Base-by-base conservation (phyloP, 495 filamentous ascomycete genomes). In the Tuber umbilicatum region DNA sequence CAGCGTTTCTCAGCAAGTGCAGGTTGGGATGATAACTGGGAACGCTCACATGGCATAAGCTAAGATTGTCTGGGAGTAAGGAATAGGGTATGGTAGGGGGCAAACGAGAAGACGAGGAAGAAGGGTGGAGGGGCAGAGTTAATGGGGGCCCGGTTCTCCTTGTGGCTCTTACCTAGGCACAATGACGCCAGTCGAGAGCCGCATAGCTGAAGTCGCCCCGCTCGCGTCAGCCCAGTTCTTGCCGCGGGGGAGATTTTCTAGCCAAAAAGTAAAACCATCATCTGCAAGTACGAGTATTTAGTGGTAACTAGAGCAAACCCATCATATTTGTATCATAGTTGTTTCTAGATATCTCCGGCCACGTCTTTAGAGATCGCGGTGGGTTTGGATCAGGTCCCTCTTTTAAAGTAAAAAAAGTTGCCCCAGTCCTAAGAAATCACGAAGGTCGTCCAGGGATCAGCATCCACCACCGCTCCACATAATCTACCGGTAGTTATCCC, bases 171-270 rank as follows among this genome's bases (percentile, higher is more conserved):
- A 35, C 75, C 69, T 45, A 77, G 37, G 76, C 73, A 76, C 74
- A 43, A 74, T 78, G 75, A 78, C 77, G 77, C 71, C 77, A 78
- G 55, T 31, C 14, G 9, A 35, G 75, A 78, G 75, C 71, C 68
- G 75, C 77, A 78, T 73, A 71, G 72, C 3, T 12, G 74, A 69
- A 27, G 55, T 31, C 37, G 2, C 42, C 37, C 47, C 68, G n/a
- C 45, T 35, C 14, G 38, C 45, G 17, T 31, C 45, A 4, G 0
- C 5, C 74, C 55, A 27, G 31, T 31, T 64, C 55, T 19, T 35
- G 14, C 55, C 55, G 55, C 55, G 27, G 55, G 55, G 55, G 27
- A 27, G 27, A 31, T 35, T 5, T 31, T 64, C 55, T 4, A 14
- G 55, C 27, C 27, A 16, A 64, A 64, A 35, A 27, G 12, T 5